These are phyloP conservation scores for Auricularia sp. DNA, from an alignment of 768 basidiomycete genomes.

Conservation along the genomic window DNA sequence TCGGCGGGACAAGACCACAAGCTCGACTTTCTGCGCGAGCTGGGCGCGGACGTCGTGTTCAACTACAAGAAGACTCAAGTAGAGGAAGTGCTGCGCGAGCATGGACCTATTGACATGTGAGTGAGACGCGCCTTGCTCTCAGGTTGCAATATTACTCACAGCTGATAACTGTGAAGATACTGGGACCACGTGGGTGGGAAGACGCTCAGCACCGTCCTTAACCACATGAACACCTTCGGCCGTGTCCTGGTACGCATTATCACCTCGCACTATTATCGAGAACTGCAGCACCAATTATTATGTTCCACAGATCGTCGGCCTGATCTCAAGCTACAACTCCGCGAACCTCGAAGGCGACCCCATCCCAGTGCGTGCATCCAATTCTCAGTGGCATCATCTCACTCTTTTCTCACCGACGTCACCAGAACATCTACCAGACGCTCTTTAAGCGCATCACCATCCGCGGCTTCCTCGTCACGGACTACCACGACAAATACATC, in stretches of 20 bases:
- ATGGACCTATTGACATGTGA: conserved; percentile 28
- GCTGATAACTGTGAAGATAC: conserved; percentile 22
- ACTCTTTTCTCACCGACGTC: conserved; percentile 23
- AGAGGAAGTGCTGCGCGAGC: conserved; percentile 22
- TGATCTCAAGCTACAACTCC: conserved; percentile 17
- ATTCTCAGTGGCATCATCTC: conserved; percentile 17
- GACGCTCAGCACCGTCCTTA: conserved; percentile 45
- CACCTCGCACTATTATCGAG: neutral
- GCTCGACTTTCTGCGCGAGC: conserved; percentile 24
- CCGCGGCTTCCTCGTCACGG: conserved; percentile 35
- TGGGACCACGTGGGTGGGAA: conserved; percentile 57
- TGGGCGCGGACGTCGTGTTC: conserved; percentile 30
- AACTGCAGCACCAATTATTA: neutral
- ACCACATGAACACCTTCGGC: conserved; percentile 33
- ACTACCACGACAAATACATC: conserved; percentile 26
- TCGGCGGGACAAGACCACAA: conserved; percentile 34
- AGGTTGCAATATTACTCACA: neutral
- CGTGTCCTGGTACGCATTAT: conserved; percentile 32
- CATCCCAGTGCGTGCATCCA: conserved; percentile 11
- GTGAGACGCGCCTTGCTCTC: neutral
- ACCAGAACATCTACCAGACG: conserved; percentile 19
- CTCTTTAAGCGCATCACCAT: conserved; percentile 35
- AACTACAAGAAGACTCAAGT: conserved; percentile 24
- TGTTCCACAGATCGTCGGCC: neutral
- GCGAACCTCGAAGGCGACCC: conserved; percentile 7